Evolutionary conservation across 78 protist species (phyloP), one percentile per base, ranked within the genome.

Genomic region (Diacronema lutheri): DNA sequence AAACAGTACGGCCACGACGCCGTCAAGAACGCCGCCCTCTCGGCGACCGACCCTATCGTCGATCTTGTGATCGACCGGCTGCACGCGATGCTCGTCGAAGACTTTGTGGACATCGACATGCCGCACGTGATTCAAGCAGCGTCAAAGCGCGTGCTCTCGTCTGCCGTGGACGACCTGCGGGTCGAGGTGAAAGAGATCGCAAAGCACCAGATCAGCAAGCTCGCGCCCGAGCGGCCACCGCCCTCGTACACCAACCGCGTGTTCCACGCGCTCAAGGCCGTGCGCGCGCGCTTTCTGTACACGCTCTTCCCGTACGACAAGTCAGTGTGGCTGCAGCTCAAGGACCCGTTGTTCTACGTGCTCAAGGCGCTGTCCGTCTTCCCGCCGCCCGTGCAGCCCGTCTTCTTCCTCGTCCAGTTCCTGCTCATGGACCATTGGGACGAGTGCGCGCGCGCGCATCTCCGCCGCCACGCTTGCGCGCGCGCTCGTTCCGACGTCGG

Each of bases 351-450:
- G 35, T 71, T 31, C 26, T 14, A 4, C 50, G 33, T 84, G 29
- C 40, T 84, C 68, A 50, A 55, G 57, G n/a, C 69, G 31, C 10
- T 84, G 35, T 65, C 61, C n/a, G 26, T 68, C 55, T 1, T 84
- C 50, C 87, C 87, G 20, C 0, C 6, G 33, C 31, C 50, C 58
- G 0, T 10, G 35, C 79, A 84, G 64, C 16, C 26, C 21, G 11
- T 68, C 55, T 84, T 14, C 73, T 46, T 84, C 87, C 5, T 84
- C 58, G 26, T 84, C 50, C 33, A 66, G 50, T 40, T 65, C 35
- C 4, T 38, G 50, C 50, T 44, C 16, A 44, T 44, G 50, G 50
- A 44, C 3, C 50, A 44, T 44, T 44, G 50, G n/a, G 87, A 84
- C 46, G 79, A 65, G 38, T n/a, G n/a, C n/a, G n/a, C n/a, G n/a